Conservation (phyloP, 75 land plant species). For the Adiantum capillusveneris region DNA sequence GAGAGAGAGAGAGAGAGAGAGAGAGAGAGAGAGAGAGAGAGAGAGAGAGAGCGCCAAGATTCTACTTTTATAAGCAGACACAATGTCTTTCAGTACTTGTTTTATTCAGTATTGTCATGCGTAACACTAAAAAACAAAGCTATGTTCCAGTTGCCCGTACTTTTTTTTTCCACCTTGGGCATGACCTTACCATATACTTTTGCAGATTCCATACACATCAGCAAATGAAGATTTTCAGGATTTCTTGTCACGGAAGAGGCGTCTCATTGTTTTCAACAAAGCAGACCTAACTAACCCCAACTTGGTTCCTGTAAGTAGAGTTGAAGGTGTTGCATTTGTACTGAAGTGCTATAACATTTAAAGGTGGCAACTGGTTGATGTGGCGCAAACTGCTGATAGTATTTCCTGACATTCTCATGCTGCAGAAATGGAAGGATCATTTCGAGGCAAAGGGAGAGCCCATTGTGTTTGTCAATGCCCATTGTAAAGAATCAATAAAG, state of each 20-base stretch:
- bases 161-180: background rate
- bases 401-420: too few species aligned
- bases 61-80: too few species aligned
- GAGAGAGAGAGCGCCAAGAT: too few species aligned
- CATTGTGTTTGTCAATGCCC: conserved; percentile 64
- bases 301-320: conserved; percentile 55
- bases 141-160: background rate
- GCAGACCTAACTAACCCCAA: conserved; percentile 82
- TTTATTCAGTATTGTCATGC: too few species aligned
- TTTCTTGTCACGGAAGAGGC: conserved; percentile 46
- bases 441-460: conserved; percentile 50
- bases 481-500: conserved; percentile 51
- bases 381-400: too few species aligned
- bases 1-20: too few species aligned
- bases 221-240: conserved; percentile 75
- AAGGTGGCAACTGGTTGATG: too few species aligned
- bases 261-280: conserved; percentile 83
- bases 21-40: too few species aligned
- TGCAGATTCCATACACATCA: conserved; percentile 83
- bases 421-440: conserved; percentile 72
- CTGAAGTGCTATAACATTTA: too few species aligned
- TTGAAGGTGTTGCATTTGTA: too few species aligned
- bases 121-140: too few species aligned
- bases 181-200: background rate
- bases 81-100: too few species aligned